These are phyloP conservation scores for Cairneyella variabilis DNA, from an alignment of 495 filamentous ascomycete species.

Conservation along the genomic window DNA sequence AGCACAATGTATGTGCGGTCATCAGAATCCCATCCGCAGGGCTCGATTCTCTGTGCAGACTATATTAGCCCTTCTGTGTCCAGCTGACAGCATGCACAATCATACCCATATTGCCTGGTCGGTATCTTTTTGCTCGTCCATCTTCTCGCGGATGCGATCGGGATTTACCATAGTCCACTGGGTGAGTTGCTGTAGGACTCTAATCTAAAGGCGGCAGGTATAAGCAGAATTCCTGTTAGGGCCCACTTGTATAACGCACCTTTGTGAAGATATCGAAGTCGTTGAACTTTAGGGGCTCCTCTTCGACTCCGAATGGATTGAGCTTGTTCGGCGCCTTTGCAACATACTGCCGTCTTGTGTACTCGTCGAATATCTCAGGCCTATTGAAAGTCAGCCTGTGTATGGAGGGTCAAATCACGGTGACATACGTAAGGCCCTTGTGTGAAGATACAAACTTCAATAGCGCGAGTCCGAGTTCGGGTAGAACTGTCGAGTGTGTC, in stretches of 20 bases:
- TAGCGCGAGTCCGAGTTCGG: constrained; percentile 80
- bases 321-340: constrained; percentile 66
- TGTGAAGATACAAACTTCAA: constrained; percentile 94
- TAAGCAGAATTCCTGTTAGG: not conserved
- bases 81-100: not conserved
- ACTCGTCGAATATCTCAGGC: constrained; percentile 87
- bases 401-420: not conserved
- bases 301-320: constrained; percentile 85
- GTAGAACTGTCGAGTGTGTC: constrained; percentile 66
- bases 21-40: constrained; percentile 81
- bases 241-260: constrained; percentile 29
- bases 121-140: constrained; percentile 74
- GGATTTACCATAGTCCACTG: constrained; percentile 84
- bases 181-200: constrained; percentile 84
- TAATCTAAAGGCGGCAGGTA: constrained; percentile 47
- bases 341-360: constrained; percentile 84
- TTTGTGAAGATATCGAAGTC: constrained; percentile 84
- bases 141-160: constrained; percentile 79
- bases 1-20: constrained; percentile 85
- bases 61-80: constrained; percentile 21
- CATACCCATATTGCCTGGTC: constrained; percentile 85
- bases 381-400: constrained; percentile 38
- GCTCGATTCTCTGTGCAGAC: constrained; percentile 75
- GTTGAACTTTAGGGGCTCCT: constrained; percentile 65
- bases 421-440: constrained; percentile 78